Evolutionary conservation across 2,329 filamentous ascomycete species (phyloP), one percentile per base, ranked within the genome.

Genomic region (Diaporthe aspalathi): DNA sequence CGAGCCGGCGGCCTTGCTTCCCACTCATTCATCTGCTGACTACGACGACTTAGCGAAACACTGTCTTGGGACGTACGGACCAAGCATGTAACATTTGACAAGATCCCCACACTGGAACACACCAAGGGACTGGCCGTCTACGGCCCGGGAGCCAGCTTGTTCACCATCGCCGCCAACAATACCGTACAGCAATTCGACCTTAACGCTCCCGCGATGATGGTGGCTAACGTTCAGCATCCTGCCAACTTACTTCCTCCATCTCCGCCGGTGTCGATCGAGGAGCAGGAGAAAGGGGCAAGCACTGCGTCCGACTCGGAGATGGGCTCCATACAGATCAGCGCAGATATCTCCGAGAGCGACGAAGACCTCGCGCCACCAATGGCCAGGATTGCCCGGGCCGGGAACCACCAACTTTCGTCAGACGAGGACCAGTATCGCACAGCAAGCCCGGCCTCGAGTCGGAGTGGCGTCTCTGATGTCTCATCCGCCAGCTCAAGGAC

Each of bases 31-130:
- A 78, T 17, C 4, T 82, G 76, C 72, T 73, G 68, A 70, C 56
- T 38, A 16, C 24, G 29, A 12, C 20, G 53, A n/a, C 60, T 74
- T 79, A 94, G 95, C 69, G 93, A 97, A 86, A 97, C 95, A 47
- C 91, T 93, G 77, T 92, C 94, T 71, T 99, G 96, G 95, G 96
- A 99, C 85, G 96, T 99, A 54, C 90, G 95, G 74, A 99, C 96
- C n/a, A 98, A 98, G 80, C 92, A 97, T 78, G 94, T 99, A 76
- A 95, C 94, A 3, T 97, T 91, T 81, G 95, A 98, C 77, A 88
- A 89, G 71, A 93, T 98, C 70, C 94, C 95, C 7, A 98, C 94
- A 1, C 87, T 95, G 8, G 92, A 96, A 47, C 90, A 92, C 75
- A 89, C 98, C 71, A 89, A 89, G 74, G 95, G 94, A 20, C 88